A percentile compares a stretch with the other conserved stretches of the same genome.
Evolutionary conservation across 441 rosid genomes (phyloP).

Genomic region (Jatropha multifida): DNA sequence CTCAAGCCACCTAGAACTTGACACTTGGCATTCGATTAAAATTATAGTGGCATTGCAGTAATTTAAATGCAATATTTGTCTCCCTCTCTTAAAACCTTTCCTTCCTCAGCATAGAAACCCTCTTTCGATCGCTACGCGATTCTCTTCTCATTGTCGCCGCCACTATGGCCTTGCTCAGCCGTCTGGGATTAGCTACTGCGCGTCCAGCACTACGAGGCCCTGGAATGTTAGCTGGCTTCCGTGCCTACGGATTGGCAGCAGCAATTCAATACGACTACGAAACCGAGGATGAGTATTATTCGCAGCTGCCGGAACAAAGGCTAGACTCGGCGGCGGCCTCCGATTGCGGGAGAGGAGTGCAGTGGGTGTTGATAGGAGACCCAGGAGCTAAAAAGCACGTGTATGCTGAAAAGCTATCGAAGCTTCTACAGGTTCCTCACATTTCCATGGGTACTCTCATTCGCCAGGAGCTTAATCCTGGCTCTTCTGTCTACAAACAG

Average conservation of each 20-base stretch:
- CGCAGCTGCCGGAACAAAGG: conserved; percentile 18
- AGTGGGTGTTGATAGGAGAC: conserved; percentile 91
- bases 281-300: neutral
- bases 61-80: neutral
- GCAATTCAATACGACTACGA: conserved; percentile 43
- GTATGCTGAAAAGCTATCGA: conserved; percentile 75
- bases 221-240: conserved; percentile 10
- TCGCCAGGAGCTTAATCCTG: conserved; percentile 80
- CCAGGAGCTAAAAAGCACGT: conserved; percentile 67
- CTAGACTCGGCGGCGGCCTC: conserved; percentile 36
- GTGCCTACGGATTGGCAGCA: conserved; percentile 72
- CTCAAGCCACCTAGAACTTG: neutral
- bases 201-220: conserved; percentile 21
- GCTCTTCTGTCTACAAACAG: conserved; percentile 67
- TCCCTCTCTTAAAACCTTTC: conserved; percentile 25
- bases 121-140: neutral
- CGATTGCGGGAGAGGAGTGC: conserved; percentile 65
- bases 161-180: conserved; percentile 61
- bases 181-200: conserved; percentile 40
- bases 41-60: conserved; percentile 28
- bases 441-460: conserved; percentile 94
- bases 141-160: conserved; percentile 35
- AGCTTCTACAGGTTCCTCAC: conserved; percentile 80
- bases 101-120: neutral
- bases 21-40: conserved; percentile 8